These are phyloP conservation scores for Lepiota venenata DNA, from an alignment of 768 basidiomycete species.

Conservation along the genomic window DNA sequence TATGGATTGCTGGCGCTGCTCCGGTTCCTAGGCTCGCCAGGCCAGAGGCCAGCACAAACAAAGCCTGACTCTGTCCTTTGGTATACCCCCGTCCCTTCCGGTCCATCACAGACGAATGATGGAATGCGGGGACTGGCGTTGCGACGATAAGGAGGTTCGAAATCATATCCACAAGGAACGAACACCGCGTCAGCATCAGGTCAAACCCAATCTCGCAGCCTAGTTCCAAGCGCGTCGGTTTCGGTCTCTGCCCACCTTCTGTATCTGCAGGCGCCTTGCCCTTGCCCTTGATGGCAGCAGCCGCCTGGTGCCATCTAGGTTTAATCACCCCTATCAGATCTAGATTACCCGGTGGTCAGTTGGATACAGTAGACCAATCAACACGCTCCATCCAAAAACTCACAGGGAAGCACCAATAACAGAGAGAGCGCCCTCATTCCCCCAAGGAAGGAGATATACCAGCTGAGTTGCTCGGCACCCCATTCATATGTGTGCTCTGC, in stretches of 20 bases:
- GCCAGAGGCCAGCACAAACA: conserved; percentile 61
- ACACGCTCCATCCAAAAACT: conserved; percentile 15
- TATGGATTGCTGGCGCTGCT: conserved; percentile 64
- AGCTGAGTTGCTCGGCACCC: conserved; percentile 69
- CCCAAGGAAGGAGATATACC: conserved; percentile 72
- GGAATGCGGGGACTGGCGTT: conserved; percentile 43
- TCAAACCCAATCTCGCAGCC: conserved; percentile 70
- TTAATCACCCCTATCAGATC: conserved; percentile 8
- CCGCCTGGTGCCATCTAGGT: conserved; percentile 1
- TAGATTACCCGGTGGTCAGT: background rate
- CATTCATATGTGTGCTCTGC: conserved; percentile 70
- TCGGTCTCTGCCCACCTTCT: conserved; percentile 32
- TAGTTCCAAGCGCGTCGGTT: conserved; percentile 50
- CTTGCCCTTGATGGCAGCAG: conserved; percentile 10
- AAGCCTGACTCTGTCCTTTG: conserved; percentile 30
- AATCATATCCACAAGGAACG: conserved; percentile 62
- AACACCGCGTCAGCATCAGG: conserved; percentile 54
- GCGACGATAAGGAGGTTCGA: conserved; percentile 59
- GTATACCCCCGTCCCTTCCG: conserved; percentile 2
- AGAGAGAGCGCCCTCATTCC: conserved; percentile 57
- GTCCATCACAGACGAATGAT: conserved; percentile 13
- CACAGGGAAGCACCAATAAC: conserved; percentile 42
- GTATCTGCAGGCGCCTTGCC: conserved; percentile 7
- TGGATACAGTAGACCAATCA: background rate
- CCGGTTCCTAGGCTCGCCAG: conserved; percentile 66